These are phyloP conservation scores for Solanum stenotomum DNA, from an alignment of 257 asterid species.

Conservation along the genomic window DNA sequence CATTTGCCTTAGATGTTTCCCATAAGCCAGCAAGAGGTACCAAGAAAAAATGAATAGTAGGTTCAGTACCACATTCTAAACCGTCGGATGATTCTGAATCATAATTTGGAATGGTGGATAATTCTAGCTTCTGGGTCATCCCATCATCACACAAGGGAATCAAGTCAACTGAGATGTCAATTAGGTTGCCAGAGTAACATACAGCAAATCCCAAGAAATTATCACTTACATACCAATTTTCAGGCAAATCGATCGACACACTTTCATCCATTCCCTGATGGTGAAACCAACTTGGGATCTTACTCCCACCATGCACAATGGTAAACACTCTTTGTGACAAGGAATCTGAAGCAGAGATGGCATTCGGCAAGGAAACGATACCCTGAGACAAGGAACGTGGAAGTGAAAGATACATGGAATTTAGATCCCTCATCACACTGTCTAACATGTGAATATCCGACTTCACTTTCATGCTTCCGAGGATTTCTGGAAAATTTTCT, in stretches of 20 bases:
- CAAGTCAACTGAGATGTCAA: neutral
- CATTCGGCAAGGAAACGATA: neutral
- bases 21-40: neutral
- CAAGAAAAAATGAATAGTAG: neutral
- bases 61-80: too few species aligned
- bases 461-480: neutral
- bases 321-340: neutral
- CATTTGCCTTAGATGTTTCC: neutral
- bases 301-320: neutral
- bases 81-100: too few species aligned
- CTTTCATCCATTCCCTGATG: neutral
- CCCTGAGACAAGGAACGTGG: neutral
- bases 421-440: neutral
- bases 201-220: neutral
- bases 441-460: neutral
- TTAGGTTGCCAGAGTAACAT: neutral
- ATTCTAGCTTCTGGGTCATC: neutral
- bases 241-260: neutral
- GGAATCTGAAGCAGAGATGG: neutral
- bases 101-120: too few species aligned
- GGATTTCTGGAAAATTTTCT: neutral
- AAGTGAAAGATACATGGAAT: neutral
- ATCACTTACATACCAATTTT: neutral
- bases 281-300: neutral
- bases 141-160: neutral